phyloP scores from a whole-genome alignment of 805 yeast genomes.

The Candida nemodendra region DNA sequence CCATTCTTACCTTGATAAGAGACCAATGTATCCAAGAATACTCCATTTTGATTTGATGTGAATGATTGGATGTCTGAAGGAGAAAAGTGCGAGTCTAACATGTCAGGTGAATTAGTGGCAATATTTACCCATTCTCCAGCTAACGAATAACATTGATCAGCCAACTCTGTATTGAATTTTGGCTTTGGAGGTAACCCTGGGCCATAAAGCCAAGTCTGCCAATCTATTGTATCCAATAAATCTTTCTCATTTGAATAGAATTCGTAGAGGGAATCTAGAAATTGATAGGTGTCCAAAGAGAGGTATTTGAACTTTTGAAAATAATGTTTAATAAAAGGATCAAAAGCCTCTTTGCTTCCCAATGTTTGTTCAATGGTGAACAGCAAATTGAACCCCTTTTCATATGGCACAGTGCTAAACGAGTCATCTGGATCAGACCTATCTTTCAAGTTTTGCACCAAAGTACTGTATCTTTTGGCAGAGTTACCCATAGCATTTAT shows the following conservation, averaged over 20 bases:
- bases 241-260: constrained; percentile 46
- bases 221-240: constrained; percentile 68
- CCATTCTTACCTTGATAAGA: constrained; percentile 47
- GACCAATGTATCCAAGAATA: constrained; percentile 69
- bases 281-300: constrained; percentile 80
- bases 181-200: constrained; percentile 93
- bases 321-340: constrained; percentile 77
- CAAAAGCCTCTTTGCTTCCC: constrained; percentile 74
- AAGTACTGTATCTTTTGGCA: constrained; percentile 51
- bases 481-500: constrained; percentile 61
- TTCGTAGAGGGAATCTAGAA: constrained; percentile 70
- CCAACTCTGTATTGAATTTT: constrained; percentile 72
- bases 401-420: constrained; percentile 85
- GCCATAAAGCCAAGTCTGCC: constrained; percentile 78
- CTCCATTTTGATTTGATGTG: constrained; percentile 73
- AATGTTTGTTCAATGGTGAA: constrained; percentile 68
- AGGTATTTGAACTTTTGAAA: constrained; percentile 65
- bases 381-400: constrained; percentile 81
- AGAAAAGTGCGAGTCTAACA: constrained; percentile 38
- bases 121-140: constrained; percentile 63
- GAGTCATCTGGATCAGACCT: constrained; percentile 86
- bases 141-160: constrained; percentile 64
- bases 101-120: constrained; percentile 29
- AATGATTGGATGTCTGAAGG: constrained; percentile 53
- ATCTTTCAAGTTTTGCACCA: constrained; percentile 70